Evolutionary conservation across 129 eudicot species (phyloP).

Genomic region (Logfia minima): DNA sequence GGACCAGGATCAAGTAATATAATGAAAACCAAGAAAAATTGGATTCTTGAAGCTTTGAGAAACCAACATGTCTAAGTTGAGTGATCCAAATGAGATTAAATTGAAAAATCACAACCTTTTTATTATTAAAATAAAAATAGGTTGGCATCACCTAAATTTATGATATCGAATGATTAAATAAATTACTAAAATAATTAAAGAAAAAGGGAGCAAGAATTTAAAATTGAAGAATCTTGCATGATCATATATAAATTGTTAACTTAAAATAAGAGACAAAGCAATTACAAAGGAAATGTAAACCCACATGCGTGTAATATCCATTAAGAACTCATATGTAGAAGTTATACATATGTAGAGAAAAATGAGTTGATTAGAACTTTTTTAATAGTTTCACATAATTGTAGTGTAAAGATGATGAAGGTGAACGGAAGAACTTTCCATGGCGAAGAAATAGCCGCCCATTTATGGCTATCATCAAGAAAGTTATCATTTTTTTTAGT

Average conservation of each 20-base stretch:
- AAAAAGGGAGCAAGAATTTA: conserved; percentile 30
- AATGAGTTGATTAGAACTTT: conserved; percentile 1
- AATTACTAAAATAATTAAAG: conserved; percentile 29
- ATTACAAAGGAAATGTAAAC: conserved; percentile 42
- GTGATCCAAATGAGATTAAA: conserved; percentile 27
- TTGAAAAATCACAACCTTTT: conserved; percentile 22
- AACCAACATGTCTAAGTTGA: conserved; percentile 36
- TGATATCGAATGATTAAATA: conserved; percentile 1
- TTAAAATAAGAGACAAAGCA: conserved; percentile 39
- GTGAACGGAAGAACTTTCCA: conserved; percentile 48
- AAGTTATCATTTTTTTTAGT: conserved; percentile 30
- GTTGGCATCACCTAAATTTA: conserved; percentile 51
- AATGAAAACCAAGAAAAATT: conserved; percentile 27
- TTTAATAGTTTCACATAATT: conserved; percentile 18
- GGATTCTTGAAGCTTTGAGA: conserved; percentile 34
- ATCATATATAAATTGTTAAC: conserved; percentile 51
- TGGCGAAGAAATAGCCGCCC: conserved; percentile 48
- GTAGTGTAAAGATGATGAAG: conserved; percentile 38
- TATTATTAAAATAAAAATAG: conserved; percentile 34
- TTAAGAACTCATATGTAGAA: conserved; percentile 11
- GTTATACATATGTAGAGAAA: neutral
- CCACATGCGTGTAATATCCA: conserved; percentile 41
- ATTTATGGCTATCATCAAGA: conserved; percentile 38
- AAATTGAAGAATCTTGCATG: conserved; percentile 51
- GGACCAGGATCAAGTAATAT: conserved; percentile 8